Percentiles rank a stretch among this genome's conserved stretches.
Evolutionary conservation across 1,139 yeast genomes (phyloP).

Genomic region (Blastobotrys illinoisensis): DNA sequence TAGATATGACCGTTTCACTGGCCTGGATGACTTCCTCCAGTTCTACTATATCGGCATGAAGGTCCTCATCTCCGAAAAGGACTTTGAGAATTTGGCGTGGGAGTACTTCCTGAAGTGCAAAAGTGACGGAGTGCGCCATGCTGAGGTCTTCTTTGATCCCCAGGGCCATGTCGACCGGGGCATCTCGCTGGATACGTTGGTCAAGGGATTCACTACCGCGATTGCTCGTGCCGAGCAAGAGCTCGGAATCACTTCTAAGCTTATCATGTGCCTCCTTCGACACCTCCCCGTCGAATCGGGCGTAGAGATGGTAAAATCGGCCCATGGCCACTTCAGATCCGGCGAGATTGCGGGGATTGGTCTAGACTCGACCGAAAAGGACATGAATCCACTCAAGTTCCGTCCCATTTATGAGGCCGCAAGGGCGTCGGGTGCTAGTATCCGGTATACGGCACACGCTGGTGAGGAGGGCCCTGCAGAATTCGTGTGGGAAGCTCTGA

Average conservation of each 20-base stretch:
- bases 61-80: conserved; percentile 58
- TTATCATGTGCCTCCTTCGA: conserved; percentile 75
- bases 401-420: conserved; percentile 53
- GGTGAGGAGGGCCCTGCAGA: conserved; percentile 82
- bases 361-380: conserved; percentile 68
- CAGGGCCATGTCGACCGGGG: conserved; percentile 75
- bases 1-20: conserved; percentile 55
- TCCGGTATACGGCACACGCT: conserved; percentile 74
- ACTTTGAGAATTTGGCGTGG: conserved; percentile 71
- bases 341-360: conserved; percentile 69
- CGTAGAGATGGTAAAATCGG: conserved; percentile 48
- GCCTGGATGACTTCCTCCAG: conserved; percentile 70
- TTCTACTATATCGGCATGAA: conserved; percentile 76
- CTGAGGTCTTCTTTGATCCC: conserved; percentile 77
- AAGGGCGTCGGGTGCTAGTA: conserved; percentile 33
- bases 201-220: conserved; percentile 60
- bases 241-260: conserved; percentile 57
- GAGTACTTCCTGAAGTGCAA: conserved; percentile 59
- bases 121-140: conserved; percentile 52
- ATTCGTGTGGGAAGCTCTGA: conserved; percentile 52
- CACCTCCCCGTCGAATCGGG: conserved; percentile 61
- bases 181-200: conserved; percentile 51
- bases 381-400: conserved; percentile 67
- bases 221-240: conserved; percentile 52
- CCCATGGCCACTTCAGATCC: conserved; percentile 44